Base-by-base conservation (phyloP, 495 filamentous ascomycete species). In the Thozetella sp. region DNA sequence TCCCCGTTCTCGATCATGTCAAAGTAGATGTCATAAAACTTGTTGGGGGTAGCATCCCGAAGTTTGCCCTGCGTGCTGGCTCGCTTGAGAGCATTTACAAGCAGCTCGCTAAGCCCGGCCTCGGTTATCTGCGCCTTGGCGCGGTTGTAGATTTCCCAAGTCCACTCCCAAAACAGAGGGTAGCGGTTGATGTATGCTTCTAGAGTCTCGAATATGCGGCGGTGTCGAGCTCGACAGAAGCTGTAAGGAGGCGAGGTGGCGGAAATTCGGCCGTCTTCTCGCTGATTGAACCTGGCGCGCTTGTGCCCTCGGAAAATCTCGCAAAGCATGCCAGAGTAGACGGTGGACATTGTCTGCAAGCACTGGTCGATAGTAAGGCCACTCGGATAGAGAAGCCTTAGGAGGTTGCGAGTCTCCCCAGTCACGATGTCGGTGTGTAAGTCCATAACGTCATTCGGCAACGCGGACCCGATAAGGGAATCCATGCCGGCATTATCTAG, bases 381-480 rank as follows among this genome's bases (percentile, higher is more conserved):
- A 4, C 40, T 23, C 26, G 56, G 37, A 46, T 63, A 59, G 22
- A 59, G 30, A 13, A 63, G 61, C 51, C 61, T 55, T 23, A 63
- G 45, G 12, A 63, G 30, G 43, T 63, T 63, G 6, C 56, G 61
- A 0, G 61, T 63, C 37, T 63, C 61, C 15, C 61, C 56, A 3
- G 61, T 59, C 2, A 59, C 24, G 1, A 63, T 56, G 20, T 63
- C 61, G 9, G 43, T 59, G 45, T 63, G 61, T n/a, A 63, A 55
- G 30, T 63, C 61, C 61, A 63, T 63, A 3, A 63, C 43, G 30
- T 63, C 61, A 20, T 63, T 59, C 19, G 46, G 17, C 40, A 63
- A 22, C 37, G 30, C 30, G 9, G 30, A 37, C 9, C 26, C 55
- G 55, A 57, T 57, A 2, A 57, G 43, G 4, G 55, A 57, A 20